Evolutionary conservation across 1,284 basidiomycete genomes (phyloP), one percentile per base, ranked within the genome.

Genomic region (Ceratorhiza oryzae-sativae): DNA sequence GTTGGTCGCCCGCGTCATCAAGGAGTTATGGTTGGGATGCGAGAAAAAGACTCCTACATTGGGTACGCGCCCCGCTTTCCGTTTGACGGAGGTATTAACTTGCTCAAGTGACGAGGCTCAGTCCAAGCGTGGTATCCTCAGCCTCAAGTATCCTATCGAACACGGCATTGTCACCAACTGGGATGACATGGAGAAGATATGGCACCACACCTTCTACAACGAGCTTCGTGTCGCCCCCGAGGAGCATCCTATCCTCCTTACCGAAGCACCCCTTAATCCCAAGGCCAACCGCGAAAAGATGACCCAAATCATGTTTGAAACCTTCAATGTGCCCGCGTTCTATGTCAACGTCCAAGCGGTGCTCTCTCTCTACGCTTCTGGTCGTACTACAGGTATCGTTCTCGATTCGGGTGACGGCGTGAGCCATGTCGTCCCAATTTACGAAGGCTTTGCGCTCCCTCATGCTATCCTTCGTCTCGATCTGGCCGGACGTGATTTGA

Each of bases 81-180:
- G 25, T 23, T 42, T 45, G 36, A 20, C 10, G 36, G 3, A 8
- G 18, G 9, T 9, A 45, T 45, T 45, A 18, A 45, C 59, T 39
- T 20, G 39, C 59, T 45, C 42, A 15, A 92, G 90, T 81, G 94
- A 96, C 79, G 94, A 96, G 84, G 94, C 94, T 68, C 94, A 96
- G 84, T 92, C 94, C 75, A 96, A 96, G 87, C 92, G 94, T 85
- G 94, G 94, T 88, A 94, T 96, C 83, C 85, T 97, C 75, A 95
- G 93, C 76, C 86, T 97, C 82, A 95, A 87, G 82, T 86, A 84
- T 80, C 82, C 82, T 60, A 82, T 82, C 73, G 83, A 83, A 77
- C 82, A 83, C 80, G 82, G 82, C 80, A 87, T 88, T 81, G 87
- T 88, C 75, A 88, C 86, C 82, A 88, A 88, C 85, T 88, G 86